Base-by-base conservation (phyloP, 192 early-diverging fungal genomes). In the Backusella australiensis region DNA sequence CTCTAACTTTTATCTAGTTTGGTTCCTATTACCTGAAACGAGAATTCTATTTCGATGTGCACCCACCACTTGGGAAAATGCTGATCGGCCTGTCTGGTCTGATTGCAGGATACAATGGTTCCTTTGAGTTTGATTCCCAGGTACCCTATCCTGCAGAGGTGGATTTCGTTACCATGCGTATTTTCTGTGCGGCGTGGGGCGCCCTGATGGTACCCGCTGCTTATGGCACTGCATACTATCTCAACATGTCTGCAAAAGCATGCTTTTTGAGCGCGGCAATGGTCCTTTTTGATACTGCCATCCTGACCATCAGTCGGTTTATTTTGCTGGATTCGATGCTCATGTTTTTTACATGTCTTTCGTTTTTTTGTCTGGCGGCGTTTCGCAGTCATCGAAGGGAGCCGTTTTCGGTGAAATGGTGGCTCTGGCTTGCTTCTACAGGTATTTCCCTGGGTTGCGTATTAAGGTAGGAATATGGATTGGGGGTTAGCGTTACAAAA, bases 31-130 rank as follows among this genome's bases (percentile, higher is more conserved):
- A 99, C 81, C 80, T 99, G 49, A 97, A 98, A 70, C 82, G 88
- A 29, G 93, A 93, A 52, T 99, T 98, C 78, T 99, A 98, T 78
- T 96, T 96, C 80, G 98, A 99, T 84, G 97, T 99, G 0, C 98
- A 99, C 79, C 98, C 98, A 36, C 97, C 98, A 6, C 84, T 98
- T 74, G 97, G 97, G 59, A 99, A 98, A 86, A 98, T 98, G 89
- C 85, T 99, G 34, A 89, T 96, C 23, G 96, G 92, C 1, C 81
- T 98, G 12, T 89, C 96, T 6, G 98, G 94, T 56, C 67, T 89
- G 0, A 66, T 98, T 21, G 93, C 90, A 7, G 93, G 95, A 0
- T 98, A 93, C 78, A 89, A 98, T 82, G 97, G 96, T 1, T 82
- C 86, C 2, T 98, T 97, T 77, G 86, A 84, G 3, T 99, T 98